These are phyloP conservation scores for Petunia secreta DNA, from an alignment of 257 asterid species.

Conservation along the genomic window DNA sequence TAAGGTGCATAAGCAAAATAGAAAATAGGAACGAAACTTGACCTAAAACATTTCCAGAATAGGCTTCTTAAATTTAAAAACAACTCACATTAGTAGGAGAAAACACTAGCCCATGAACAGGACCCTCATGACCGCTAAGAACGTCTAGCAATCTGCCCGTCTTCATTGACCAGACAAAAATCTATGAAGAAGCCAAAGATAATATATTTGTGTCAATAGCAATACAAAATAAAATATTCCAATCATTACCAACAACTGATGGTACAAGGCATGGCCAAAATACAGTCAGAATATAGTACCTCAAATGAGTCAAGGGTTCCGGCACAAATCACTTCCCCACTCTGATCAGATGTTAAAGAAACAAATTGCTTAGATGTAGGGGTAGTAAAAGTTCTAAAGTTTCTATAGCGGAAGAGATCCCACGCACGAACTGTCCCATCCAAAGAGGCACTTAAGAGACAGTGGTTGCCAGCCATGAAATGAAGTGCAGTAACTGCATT, in stretches of 20 bases:
- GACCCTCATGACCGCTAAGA: conserved; percentile 98
- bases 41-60: conserved; percentile 3
- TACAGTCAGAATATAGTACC: conserved; percentile 50
- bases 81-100: conserved; percentile 84
- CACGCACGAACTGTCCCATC: conserved; percentile 99
- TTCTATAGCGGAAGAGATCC: conserved; percentile 95
- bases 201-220: conserved; percentile 9
- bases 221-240: conserved; percentile 19
- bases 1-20: conserved; percentile 19
- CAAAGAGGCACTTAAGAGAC: conserved; percentile 94
- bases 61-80: conserved; percentile 6
- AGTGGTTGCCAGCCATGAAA: conserved; percentile 84
- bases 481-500: conserved; percentile 93
- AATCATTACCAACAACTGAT: conserved; percentile 37
- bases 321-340: conserved; percentile 98
- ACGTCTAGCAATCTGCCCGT: conserved; percentile 87
- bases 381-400: conserved; percentile 90
- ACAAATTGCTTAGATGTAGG: conserved; percentile 96
- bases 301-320: conserved; percentile 99
- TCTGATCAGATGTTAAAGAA: conserved; percentile 88
- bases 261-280: conserved; percentile 28
- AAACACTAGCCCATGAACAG: conserved; percentile 95
- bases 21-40: not conserved
- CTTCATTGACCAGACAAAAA: conserved; percentile 99
- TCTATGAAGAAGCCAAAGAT: conserved; percentile 41